A percentile compares a stretch with the other conserved stretches of the same genome.
phyloP scores from a whole-genome alignment of 306 rosid species.

The Glycine soja region DNA sequence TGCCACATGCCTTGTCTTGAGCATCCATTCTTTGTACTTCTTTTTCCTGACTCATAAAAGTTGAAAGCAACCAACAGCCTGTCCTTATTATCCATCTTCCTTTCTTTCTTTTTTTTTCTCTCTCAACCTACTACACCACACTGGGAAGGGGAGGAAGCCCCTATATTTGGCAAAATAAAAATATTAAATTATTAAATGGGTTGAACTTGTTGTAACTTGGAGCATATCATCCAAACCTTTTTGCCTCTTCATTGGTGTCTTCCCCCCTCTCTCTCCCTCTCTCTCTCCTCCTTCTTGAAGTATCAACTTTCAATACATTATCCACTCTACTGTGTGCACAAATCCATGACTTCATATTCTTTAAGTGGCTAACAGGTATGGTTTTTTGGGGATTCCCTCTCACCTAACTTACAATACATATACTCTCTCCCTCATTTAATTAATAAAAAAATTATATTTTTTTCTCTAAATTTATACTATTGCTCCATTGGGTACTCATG shows the following conservation, averaged over 20 bases:
- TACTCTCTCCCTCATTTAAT: too few species aligned
- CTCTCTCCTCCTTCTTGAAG: not conserved
- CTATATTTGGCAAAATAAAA: slow-evolving; percentile 46
- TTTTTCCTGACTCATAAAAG: slow-evolving; percentile 59
- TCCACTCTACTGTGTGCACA: slow-evolving; percentile 48
- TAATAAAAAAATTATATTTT: too few species aligned
- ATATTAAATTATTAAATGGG: slow-evolving; percentile 36
- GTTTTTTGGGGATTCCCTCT: slow-evolving; percentile 26
- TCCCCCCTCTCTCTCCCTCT: not conserved
- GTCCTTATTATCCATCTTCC: slow-evolving; percentile 54
- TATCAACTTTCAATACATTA: slow-evolving; percentile 41
- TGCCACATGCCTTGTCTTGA: slow-evolving; percentile 79
- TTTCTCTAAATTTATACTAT: too few species aligned
- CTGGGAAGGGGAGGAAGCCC: not conserved
- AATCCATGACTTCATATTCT: slow-evolving; percentile 51
- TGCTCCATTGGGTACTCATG: slow-evolving; percentile 59
- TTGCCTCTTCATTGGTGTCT: slow-evolving; percentile 32
- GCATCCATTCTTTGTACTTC: slow-evolving; percentile 72
- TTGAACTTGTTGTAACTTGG: not conserved
- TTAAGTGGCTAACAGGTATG: slow-evolving; percentile 53
- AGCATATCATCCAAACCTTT: slow-evolving; percentile 45
- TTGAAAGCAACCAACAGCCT: slow-evolving; percentile 78
- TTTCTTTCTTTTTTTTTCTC: not conserved
- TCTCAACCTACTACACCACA: slow-evolving; percentile 34
- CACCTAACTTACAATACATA: slow-evolving; percentile 5